These are phyloP conservation scores for Spirogloea muscicola DNA, from an alignment of 139 green algal species.

Conservation along the genomic window DNA sequence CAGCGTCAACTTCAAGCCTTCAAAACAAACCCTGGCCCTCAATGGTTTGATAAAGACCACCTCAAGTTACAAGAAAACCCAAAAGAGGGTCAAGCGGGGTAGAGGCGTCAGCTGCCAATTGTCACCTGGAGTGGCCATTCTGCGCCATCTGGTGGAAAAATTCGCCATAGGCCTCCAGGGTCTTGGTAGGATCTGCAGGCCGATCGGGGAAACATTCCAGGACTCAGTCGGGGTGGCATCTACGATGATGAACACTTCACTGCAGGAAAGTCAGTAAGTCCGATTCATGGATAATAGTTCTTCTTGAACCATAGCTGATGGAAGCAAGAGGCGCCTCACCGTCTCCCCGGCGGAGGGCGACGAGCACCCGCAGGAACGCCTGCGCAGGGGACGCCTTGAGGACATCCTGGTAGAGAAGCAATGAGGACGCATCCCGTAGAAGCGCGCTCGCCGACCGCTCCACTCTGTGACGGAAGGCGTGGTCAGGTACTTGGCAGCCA, in stretches of 20 bases:
- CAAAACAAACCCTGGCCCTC: too few relatives aligned
- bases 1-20: too few relatives aligned
- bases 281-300: too few relatives aligned
- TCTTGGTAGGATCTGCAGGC: not conserved
- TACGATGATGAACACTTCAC: not conserved
- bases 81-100: too few relatives aligned
- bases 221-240: not conserved
- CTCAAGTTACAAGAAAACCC: too few relatives aligned
- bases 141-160: too few relatives aligned
- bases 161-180: conserved; percentile 6
- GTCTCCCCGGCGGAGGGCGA: conserved; percentile 6
- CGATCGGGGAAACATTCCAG: not conserved
- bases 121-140: too few relatives aligned
- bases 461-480: not conserved
- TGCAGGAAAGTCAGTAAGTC: too few relatives aligned
- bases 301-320: too few relatives aligned
- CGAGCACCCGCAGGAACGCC: conserved; percentile 7
- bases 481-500: too few relatives aligned
- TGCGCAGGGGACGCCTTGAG: conserved; percentile 15
- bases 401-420: conserved; percentile 16
- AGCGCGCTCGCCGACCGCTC: conserved; percentile 1
- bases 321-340: not conserved
- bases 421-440: conserved; percentile 12
- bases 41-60: too few relatives aligned
- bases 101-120: too few relatives aligned